Evolutionary conservation across 2,329 filamentous ascomycete genomes (phyloP), one percentile per base, ranked within the genome.

Genomic region (Amesomyces nigricolor): DNA sequence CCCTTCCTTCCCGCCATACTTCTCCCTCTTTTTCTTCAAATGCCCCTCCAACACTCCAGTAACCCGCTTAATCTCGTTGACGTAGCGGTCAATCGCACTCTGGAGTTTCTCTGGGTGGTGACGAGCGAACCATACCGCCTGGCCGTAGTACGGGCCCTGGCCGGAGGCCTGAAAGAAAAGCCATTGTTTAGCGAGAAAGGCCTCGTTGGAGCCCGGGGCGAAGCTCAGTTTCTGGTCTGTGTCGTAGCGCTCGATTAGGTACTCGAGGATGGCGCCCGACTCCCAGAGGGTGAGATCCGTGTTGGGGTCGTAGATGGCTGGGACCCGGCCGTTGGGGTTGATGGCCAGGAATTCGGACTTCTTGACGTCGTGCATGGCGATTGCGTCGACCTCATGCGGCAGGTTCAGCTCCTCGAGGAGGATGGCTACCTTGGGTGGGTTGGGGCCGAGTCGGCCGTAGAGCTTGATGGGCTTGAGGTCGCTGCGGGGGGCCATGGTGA

Each of bases 251-350:
- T 73, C 70, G 53, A 74, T 61, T 19, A 79, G 62, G 55, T 79
- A 80, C 56, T 75, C 70, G 55, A 80, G 62, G 62, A 78, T 77
- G 10, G 78, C 77, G 22, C 74, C 75, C 14, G 72, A 75, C 62
- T 79, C 76, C 72, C 74, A 80, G 40, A 77, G 68, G 0, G 70
- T 72, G 39, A 79, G 65, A 55, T 68, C 70, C 42, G 74, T 77
- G 56, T 73, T 73, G 56, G 73, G 73, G 58, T 63, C 66, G 6
- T 63, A 37, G 48, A 72, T 66, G 14, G 67, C 58, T 0, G 69
- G 69, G 11, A 70, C 43, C 16, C 68, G 67, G 30, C 70, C 70
- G 56, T 72, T 72, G 22, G 68, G 70, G 55, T 72, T 72, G 50
- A 70, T 51, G 10, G 62, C 60, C 16, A 58, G 35, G 52, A 65